Conservation (phyloP, 768 basidiomycete genomes). For the Pleurotus tuber-regium region DNA sequence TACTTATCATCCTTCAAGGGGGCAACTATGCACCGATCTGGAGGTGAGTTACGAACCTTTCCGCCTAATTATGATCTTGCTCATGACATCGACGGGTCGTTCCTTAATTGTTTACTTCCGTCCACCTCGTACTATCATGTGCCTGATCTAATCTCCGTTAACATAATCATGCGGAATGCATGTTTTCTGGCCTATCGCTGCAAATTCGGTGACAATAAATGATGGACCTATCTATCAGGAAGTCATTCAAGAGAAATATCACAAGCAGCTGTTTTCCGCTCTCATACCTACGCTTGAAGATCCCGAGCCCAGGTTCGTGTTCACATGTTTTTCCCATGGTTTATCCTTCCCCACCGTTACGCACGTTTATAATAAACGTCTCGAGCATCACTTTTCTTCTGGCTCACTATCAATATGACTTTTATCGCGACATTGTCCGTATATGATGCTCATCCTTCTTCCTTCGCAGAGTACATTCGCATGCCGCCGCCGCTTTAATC, state of each 20-base stretch:
- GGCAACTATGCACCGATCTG: constrained; percentile 86
- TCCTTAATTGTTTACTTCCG: not conserved
- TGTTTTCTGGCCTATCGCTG: no score
- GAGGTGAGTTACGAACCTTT: constrained; percentile 45
- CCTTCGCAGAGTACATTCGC: constrained; percentile 68
- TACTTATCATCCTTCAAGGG: constrained; percentile 41
- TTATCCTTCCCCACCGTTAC: not conserved
- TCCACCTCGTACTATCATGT: no score
- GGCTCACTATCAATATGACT: no score
- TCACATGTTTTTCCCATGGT: not conserved
- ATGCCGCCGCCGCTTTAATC: constrained; percentile 84
- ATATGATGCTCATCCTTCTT: not conserved
- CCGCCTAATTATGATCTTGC: not conserved
- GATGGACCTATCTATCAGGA: constrained; percentile 46
- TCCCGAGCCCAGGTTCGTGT: constrained; percentile 62
- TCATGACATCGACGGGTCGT: not conserved
- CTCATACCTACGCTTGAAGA: constrained; percentile 75
- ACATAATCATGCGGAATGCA: no score
- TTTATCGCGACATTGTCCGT: no score
- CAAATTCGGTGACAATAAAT: no score
- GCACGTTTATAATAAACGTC: no score
- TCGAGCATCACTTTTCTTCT: no score
- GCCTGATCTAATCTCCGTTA: no score
- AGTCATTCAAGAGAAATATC: constrained; percentile 70
- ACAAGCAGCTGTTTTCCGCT: constrained; percentile 64